Percentiles rank a stretch among this genome's conserved stretches.
Evolutionary conservation across 2,329 filamentous ascomycete species (phyloP).

Genomic region (Pestalotiopsis sp.): DNA sequence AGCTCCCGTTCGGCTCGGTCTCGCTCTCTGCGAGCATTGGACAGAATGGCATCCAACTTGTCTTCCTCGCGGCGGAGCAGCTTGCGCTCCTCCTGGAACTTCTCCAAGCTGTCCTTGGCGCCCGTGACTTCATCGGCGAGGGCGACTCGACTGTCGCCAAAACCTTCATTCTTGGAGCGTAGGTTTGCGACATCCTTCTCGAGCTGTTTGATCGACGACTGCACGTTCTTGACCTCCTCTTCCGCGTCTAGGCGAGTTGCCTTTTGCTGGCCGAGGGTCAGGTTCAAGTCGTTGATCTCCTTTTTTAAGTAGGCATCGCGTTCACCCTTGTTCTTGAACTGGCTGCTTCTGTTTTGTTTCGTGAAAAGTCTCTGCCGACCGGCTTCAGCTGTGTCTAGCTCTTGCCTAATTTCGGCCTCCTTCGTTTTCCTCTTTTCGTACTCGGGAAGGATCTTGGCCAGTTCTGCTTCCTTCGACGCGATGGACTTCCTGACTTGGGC

Average conservation of each 20-base stretch:
- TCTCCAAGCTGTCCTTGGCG: constrained; percentile 78
- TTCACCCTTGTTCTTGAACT: constrained; percentile 86
- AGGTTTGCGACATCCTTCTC: constrained; percentile 74
- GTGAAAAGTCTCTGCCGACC: constrained; percentile 79
- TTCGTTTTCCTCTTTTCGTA: constrained; percentile 74
- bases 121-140: constrained; percentile 74
- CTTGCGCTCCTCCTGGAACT: constrained; percentile 83
- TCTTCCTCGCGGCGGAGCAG: constrained; percentile 87
- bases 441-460: constrained; percentile 74
- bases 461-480: constrained; percentile 72
- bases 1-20: constrained; percentile 77
- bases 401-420: constrained; percentile 70
- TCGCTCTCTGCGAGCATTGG: constrained; percentile 75
- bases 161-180: constrained; percentile 75
- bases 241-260: constrained; percentile 82
- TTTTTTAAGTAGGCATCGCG: constrained; percentile 81
- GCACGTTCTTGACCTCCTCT: constrained; percentile 77
- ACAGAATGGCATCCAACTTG: constrained; percentile 77
- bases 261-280: constrained; percentile 77
- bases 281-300: constrained; percentile 80
- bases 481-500: constrained; percentile 75
- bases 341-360: constrained; percentile 87
- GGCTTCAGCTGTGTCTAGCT: constrained; percentile 76
- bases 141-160: constrained; percentile 72
- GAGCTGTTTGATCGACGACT: constrained; percentile 70